Evolutionary conservation across 106 monocot species (phyloP).

Genomic region (Dendrobium huoshanense): DNA sequence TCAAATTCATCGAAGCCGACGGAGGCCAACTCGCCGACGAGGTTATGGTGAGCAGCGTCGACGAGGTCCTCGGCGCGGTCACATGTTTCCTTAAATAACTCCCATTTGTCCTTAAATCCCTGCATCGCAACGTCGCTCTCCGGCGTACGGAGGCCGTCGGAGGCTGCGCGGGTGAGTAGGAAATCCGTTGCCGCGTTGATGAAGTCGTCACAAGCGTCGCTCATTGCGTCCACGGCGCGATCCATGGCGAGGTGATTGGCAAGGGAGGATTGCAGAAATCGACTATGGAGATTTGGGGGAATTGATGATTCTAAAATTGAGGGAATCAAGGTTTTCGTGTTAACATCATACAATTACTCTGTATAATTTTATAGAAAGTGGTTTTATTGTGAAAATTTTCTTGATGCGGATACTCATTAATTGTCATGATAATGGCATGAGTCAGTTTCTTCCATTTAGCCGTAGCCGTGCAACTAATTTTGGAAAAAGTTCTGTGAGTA

Average conservation of each 20-base stretch:
- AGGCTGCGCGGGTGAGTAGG: background rate
- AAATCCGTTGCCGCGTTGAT: background rate
- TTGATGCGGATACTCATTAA: too few relatives aligned
- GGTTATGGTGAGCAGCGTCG: background rate
- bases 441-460: too few relatives aligned
- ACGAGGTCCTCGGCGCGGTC: constrained; percentile 9
- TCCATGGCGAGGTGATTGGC: background rate
- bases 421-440: too few relatives aligned
- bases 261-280: too few relatives aligned
- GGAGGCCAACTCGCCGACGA: background rate
- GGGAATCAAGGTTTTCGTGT: too few relatives aligned
- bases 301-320: too few relatives aligned
- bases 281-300: too few relatives aligned
- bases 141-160: background rate
- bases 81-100: constrained; percentile 8
- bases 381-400: too few relatives aligned
- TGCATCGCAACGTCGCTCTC: background rate
- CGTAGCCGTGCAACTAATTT: too few relatives aligned
- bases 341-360: too few relatives aligned
- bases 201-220: background rate
- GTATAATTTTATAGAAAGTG: too few relatives aligned
- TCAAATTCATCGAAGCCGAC: background rate
- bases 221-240: constrained; percentile 1
- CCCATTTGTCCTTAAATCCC: background rate
- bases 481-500: too few relatives aligned